Evolutionary conservation across 805 yeast genomes (phyloP), one percentile per base, ranked within the genome.

Genomic region (Starmerella ratchasimensis): DNA sequence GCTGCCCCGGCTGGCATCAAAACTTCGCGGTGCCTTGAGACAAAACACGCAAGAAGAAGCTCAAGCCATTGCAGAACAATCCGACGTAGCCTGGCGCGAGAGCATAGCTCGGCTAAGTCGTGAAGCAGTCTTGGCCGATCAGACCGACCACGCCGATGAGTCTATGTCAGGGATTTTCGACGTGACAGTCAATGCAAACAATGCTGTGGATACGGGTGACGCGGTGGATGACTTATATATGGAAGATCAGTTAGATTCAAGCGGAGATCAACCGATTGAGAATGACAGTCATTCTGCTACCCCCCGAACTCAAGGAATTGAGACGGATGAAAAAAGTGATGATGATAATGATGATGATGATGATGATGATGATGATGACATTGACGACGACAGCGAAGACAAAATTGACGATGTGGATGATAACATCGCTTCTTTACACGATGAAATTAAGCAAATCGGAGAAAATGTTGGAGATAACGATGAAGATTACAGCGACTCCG

Each of bases 1-100:
- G 47, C 19, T 41, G 10, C 33, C 38, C 13, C 28, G 32, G 23
- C 27, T 41, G 17, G 40, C 38, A 9, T 19, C 34, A 13, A 38
- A 31, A 10, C 36, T 33, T 11, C 39, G 42, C n/a, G 24, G 22
- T 13, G 36, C 34, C 6, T 31, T 42, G 26, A 11, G 21, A 24
- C 31, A 32, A 5, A 29, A 33, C 5, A 38, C 30, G n/a, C 28
- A 21, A 1, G 41, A 28, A 7, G 45, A 41, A 18, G 31, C 20
- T 8, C 33, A 24, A 2, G 28, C 14, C 11, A 34, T 43, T n/a
- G 35, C 38, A 11, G 26, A 37, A n/a, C 43, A 42, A 31, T 39
- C 43, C 2, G 41, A 42, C 17, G 22, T 17, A 2, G 38, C 36
- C 8, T 14, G 22, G 37, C 23, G 21, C 9, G 37, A 33, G 7